Evolutionary conservation across 2,329 filamentous ascomycete species (phyloP).

Genomic region (Botrytis fabae): DNA sequence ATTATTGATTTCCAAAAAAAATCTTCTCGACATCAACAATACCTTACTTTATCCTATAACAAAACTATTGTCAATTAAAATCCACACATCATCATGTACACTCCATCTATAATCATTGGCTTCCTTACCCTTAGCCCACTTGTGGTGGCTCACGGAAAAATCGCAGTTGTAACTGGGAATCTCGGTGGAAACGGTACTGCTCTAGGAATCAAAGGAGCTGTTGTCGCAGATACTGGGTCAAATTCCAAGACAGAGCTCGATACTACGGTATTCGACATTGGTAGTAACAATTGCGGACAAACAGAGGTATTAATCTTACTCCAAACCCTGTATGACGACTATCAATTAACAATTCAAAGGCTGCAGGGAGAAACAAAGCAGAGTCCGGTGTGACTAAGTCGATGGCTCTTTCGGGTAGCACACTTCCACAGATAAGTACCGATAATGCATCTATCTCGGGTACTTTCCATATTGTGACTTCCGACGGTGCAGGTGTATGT

Average conservation of each 20-base stretch:
- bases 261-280: constrained; percentile 47
- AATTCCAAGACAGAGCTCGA: constrained; percentile 48
- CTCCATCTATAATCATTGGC: not conserved
- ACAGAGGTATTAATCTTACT: constrained; percentile 18
- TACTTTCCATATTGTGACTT: constrained; percentile 45
- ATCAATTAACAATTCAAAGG: constrained; percentile 39
- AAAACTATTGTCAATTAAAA: not conserved
- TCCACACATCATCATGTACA: constrained; percentile 8
- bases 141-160: constrained; percentile 55
- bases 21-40: not conserved
- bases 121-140: constrained; percentile 55
- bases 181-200: constrained; percentile 47
- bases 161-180: constrained; percentile 38
- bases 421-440: constrained; percentile 45
- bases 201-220: constrained; percentile 45
- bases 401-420: constrained; percentile 43
- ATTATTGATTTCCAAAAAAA: not conserved
- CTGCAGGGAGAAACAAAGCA: constrained; percentile 39
- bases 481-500: constrained; percentile 44
- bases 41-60: not conserved
- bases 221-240: constrained; percentile 45
- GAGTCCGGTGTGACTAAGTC: constrained; percentile 38
- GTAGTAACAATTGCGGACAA: constrained; percentile 29
- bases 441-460: constrained; percentile 42
- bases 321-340: constrained; percentile 33